Conservation (phyloP, 345 rosid species). For the Populus pruinosa region DNA sequence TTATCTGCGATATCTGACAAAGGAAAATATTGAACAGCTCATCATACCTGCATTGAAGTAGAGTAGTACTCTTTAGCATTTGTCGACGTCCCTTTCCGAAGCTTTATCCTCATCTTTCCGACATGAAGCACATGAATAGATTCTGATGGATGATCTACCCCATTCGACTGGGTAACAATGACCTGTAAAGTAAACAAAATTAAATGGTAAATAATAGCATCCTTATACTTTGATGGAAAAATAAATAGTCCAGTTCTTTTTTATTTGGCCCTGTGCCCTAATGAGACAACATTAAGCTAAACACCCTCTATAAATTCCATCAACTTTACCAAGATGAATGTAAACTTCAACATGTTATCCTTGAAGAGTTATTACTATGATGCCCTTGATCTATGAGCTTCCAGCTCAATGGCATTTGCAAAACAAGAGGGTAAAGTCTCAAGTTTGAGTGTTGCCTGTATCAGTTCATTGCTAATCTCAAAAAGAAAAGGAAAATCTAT, state of each 20-base stretch:
- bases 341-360: background rate
- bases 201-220: background rate
- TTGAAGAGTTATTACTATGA: background rate
- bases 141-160: constrained; percentile 61
- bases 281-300: background rate
- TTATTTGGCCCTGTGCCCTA: too few relatives aligned
- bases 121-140: constrained; percentile 84
- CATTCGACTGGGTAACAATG: constrained; percentile 75
- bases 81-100: constrained; percentile 66
- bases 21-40: background rate
- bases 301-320: background rate
- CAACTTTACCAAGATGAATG: background rate
- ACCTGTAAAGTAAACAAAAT: constrained; percentile 40
- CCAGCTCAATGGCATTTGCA: background rate
- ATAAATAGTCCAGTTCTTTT: background rate
- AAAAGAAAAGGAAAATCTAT: background rate
- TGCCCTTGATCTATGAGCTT: background rate
- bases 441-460: background rate
- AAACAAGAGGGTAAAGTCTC: background rate
- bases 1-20: background rate
- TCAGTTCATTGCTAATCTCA: background rate
- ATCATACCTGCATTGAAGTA: constrained; percentile 72
- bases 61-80: constrained; percentile 88
- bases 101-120: constrained; percentile 96
- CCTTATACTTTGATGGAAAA: background rate